These are phyloP conservation scores for Yarrowia divulgata DNA, from an alignment of 805 yeast genomes.

Conservation along the genomic window DNA sequence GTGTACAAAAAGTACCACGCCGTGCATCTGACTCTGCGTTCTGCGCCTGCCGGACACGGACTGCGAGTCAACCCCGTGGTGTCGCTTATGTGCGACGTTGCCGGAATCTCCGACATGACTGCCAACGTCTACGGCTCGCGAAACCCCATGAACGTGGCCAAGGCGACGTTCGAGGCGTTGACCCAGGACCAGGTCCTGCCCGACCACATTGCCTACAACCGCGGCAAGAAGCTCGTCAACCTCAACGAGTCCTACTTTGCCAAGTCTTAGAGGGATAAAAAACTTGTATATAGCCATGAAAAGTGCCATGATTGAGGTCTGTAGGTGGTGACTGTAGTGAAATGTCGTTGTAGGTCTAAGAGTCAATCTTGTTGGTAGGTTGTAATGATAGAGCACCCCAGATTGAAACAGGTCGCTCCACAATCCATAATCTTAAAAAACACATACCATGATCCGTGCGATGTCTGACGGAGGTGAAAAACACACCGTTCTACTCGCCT, in stretches of 20 bases:
- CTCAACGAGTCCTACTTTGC: slow-evolving; percentile 82
- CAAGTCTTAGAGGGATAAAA: slow-evolving; percentile 1
- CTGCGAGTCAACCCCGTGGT: slow-evolving; percentile 88
- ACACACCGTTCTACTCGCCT: too few species aligned
- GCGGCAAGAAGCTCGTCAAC: slow-evolving; percentile 96
- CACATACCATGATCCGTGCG: too few species aligned
- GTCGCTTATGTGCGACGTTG: slow-evolving; percentile 88
- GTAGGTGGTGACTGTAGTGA: too few species aligned
- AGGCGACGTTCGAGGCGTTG: slow-evolving; percentile 87
- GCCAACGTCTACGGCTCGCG: slow-evolving; percentile 92
- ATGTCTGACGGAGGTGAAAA: too few species aligned
- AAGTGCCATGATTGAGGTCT: neutral
- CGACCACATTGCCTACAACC: slow-evolving; percentile 85
- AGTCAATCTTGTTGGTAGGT: too few species aligned
- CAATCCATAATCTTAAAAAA: too few species aligned
- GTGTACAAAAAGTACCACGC: slow-evolving; percentile 87
- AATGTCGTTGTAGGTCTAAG: too few species aligned
- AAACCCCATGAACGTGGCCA: slow-evolving; percentile 92
- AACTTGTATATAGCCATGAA: slow-evolving; percentile 27
- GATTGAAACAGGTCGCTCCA: too few species aligned
- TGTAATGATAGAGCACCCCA: too few species aligned
- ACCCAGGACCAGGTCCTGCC: slow-evolving; percentile 73
- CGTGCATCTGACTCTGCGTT: slow-evolving; percentile 76
- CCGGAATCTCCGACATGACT: slow-evolving; percentile 91
- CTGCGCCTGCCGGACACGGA: slow-evolving; percentile 94